phyloP scores from a whole-genome alignment of 179 eudicot species.

The Actinidia polygama region DNA sequence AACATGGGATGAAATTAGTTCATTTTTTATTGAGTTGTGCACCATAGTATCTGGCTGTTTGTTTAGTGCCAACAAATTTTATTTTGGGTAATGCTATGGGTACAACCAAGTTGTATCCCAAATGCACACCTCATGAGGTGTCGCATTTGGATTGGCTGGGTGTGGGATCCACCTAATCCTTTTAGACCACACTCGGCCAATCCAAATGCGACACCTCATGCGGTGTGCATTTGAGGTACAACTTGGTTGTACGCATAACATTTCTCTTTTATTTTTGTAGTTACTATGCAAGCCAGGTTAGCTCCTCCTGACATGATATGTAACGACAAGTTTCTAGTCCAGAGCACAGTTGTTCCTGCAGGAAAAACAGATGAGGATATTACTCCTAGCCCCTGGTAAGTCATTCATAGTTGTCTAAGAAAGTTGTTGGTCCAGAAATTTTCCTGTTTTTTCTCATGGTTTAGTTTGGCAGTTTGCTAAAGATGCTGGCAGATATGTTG shows the following conservation, averaged over 20 bases:
- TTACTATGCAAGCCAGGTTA: constrained; percentile 75
- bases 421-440: neutral
- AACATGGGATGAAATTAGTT: neutral
- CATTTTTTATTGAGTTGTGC: neutral
- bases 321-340: constrained; percentile 91
- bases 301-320: constrained; percentile 66
- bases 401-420: neutral
- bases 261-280: constrained; percentile 48
- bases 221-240: too few relatives aligned
- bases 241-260: too few relatives aligned
- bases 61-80: constrained; percentile 12
- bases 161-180: too few relatives aligned
- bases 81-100: too few relatives aligned
- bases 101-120: too few relatives aligned
- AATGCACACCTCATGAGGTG: too few relatives aligned
- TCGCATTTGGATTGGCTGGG: too few relatives aligned
- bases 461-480: constrained; percentile 62
- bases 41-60: neutral
- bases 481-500: constrained; percentile 58
- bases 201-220: too few relatives aligned
- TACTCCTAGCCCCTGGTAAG: constrained; percentile 40
- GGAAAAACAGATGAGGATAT: constrained; percentile 69
- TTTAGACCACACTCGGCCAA: too few relatives aligned
- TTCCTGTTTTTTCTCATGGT: constrained; percentile 16
- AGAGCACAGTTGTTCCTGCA: constrained; percentile 69